phyloP scores from a whole-genome alignment of 306 rosid species.

The Fragaria iinumae region DNA sequence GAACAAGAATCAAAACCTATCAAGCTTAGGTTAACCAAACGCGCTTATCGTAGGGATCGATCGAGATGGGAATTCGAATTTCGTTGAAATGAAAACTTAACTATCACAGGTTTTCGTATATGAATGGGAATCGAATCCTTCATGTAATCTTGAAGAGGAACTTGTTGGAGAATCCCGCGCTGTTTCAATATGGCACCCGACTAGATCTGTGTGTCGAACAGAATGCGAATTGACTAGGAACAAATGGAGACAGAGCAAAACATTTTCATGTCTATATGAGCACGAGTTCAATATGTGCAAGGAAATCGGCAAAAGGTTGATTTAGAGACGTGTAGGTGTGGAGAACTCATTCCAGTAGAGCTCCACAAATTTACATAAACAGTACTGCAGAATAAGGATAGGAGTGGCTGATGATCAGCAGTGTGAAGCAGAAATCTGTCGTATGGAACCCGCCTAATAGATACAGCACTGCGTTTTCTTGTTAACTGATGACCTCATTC shows the following conservation, averaged over 20 bases:
- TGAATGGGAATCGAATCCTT: no score
- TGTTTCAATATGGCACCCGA: neutral
- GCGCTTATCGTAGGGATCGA: neutral
- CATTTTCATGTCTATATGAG: neutral
- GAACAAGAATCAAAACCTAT: neutral
- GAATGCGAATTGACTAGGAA: neutral
- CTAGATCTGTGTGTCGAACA: neutral
- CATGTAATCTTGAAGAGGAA: neutral
- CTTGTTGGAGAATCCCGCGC: neutral
- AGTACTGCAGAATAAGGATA: neutral
- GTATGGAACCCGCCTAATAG: neutral
- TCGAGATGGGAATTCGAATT: neutral
- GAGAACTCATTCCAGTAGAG: slow-evolving; percentile 21
- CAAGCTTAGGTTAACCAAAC: slow-evolving; percentile 1
- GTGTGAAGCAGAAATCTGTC: neutral
- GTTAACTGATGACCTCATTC: neutral
- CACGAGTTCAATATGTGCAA: slow-evolving; percentile 26
- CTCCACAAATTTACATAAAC: neutral
- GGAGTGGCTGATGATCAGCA: neutral
- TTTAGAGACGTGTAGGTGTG: slow-evolving; percentile 30
- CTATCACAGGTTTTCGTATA: neutral
- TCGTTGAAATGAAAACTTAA: neutral
- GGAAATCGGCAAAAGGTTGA: slow-evolving; percentile 2
- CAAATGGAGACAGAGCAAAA: neutral
- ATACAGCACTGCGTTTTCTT: neutral